Conservation (phyloP, 2,329 filamentous ascomycete species). For the Ophiocordyceps sinensis region DNA sequence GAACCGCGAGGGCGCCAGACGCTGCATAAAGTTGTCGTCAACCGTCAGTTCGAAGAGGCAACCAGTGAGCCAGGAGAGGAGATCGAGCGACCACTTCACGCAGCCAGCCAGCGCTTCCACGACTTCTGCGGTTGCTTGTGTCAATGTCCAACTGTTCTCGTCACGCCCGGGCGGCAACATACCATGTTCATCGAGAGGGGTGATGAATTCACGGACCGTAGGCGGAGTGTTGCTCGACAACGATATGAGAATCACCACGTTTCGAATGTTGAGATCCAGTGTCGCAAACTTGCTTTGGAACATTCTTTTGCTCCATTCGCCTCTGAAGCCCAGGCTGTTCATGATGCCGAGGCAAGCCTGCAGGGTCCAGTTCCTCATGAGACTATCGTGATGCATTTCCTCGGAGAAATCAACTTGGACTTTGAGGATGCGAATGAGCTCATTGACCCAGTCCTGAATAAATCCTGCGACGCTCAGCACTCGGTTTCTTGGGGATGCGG, state of each 20-base stretch:
- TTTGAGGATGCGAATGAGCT: slow-evolving; percentile 55
- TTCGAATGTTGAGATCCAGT: slow-evolving; percentile 60
- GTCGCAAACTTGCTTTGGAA: slow-evolving; percentile 63
- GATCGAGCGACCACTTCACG: slow-evolving; percentile 63
- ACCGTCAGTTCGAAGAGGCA: slow-evolving; percentile 40
- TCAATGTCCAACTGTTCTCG: slow-evolving; percentile 3
- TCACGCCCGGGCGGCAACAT: slow-evolving; percentile 5
- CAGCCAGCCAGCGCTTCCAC: slow-evolving; percentile 60
- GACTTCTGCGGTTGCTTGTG: slow-evolving; percentile 36
- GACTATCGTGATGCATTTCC: slow-evolving; percentile 54
- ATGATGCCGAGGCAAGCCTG: slow-evolving; percentile 68
- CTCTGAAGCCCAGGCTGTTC: slow-evolving; percentile 60
- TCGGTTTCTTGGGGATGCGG: not conserved
- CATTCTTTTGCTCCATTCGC: slow-evolving; percentile 43
- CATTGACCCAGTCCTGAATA: slow-evolving; percentile 46
- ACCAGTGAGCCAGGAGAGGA: slow-evolving; percentile 50
- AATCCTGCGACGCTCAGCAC: slow-evolving; percentile 30
- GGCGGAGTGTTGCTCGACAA: slow-evolving; percentile 44
- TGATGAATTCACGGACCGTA: slow-evolving; percentile 38
- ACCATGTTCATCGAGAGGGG: slow-evolving; percentile 46
- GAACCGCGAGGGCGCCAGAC: slow-evolving; percentile 32
- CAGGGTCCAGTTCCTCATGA: slow-evolving; percentile 59
- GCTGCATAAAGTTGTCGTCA: slow-evolving; percentile 34
- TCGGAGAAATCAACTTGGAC: slow-evolving; percentile 70
- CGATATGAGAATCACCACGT: slow-evolving; percentile 51